These are phyloP conservation scores for Fusarium brevicatenulatum DNA, from an alignment of 2,329 filamentous ascomycete species.

Conservation along the genomic window DNA sequence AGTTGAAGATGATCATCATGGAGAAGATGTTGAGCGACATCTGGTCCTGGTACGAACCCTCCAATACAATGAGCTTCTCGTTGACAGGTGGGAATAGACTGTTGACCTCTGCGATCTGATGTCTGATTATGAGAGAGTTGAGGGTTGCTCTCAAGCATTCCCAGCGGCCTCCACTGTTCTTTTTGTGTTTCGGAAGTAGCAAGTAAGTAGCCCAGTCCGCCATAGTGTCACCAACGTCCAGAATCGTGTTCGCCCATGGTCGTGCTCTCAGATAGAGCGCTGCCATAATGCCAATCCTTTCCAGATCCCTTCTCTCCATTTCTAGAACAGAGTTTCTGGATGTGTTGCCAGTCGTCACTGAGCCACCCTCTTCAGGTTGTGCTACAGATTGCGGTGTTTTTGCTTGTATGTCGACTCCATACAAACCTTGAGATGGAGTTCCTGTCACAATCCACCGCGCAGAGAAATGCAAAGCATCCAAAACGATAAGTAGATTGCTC, in stretches of 20 bases:
- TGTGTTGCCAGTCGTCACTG: not conserved
- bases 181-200: slow-evolving; percentile 64
- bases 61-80: slow-evolving; percentile 76
- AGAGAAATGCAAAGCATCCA: slow-evolving; percentile 69
- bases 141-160: slow-evolving; percentile 75
- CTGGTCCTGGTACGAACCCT: slow-evolving; percentile 87
- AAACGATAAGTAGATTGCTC: slow-evolving; percentile 63
- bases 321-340: slow-evolving; percentile 51
- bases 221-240: slow-evolving; percentile 63
- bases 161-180: slow-evolving; percentile 64
- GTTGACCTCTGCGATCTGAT: slow-evolving; percentile 76
- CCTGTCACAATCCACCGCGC: slow-evolving; percentile 91
- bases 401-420: slow-evolving; percentile 64
- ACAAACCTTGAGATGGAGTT: slow-evolving; percentile 85
- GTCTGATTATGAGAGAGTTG: slow-evolving; percentile 84
- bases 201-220: slow-evolving; percentile 81
- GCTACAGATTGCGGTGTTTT: not conserved
- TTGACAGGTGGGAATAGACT: slow-evolving; percentile 75
- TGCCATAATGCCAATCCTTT: slow-evolving; percentile 73
- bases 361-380: not conserved
- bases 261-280: slow-evolving; percentile 77
- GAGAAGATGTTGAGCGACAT: slow-evolving; percentile 86
- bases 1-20: slow-evolving; percentile 85
- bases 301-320: slow-evolving; percentile 70
- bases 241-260: slow-evolving; percentile 76